These are phyloP conservation scores for Lipomyces starkeyi DNA, from an alignment of 805 yeast species.

Conservation along the genomic window DNA sequence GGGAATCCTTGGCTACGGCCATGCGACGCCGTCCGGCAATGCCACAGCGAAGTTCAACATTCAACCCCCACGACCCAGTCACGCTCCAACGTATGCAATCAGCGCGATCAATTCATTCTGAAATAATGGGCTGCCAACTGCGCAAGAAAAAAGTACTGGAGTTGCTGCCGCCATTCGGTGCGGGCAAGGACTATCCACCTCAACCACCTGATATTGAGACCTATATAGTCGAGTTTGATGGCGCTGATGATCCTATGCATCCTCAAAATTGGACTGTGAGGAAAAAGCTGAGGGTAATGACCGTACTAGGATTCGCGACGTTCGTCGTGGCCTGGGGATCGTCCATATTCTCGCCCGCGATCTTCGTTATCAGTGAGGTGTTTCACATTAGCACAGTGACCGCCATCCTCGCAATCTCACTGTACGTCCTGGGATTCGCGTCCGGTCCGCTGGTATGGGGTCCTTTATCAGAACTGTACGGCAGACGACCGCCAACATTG, in stretches of 20 bases:
- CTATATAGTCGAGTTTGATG: constrained; percentile 75
- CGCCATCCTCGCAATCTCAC: constrained; percentile 73
- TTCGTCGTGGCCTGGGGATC: constrained; percentile 73
- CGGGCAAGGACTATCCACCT: constrained; percentile 13
- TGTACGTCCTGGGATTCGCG: constrained; percentile 83
- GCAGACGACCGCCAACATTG: constrained; percentile 68
- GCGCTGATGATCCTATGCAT: constrained; percentile 76
- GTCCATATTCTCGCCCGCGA: constrained; percentile 73
- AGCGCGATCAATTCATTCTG: constrained; percentile 26
- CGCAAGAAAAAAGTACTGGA: constrained; percentile 4
- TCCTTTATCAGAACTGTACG: constrained; percentile 73
- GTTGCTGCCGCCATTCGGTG: constrained; percentile 15
- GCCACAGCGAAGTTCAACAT: neutral
- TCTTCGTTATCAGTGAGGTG: constrained; percentile 49
- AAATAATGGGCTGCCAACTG: constrained; percentile 15
- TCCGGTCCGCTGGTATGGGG: constrained; percentile 84
- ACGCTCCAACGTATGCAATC: constrained; percentile 24
- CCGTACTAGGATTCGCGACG: constrained; percentile 56
- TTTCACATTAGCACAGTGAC: constrained; percentile 69
- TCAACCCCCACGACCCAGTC: constrained; percentile 17
- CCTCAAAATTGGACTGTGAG: constrained; percentile 78
- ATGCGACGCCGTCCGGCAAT: neutral
- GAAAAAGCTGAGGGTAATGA: constrained; percentile 54
- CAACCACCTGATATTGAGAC: constrained; percentile 30
- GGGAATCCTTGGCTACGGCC: neutral